Percentiles rank a stretch among this genome's conserved stretches.
Conservation (phyloP, 768 basidiomycete genomes). For the Pleurotus pulmonarius region DNA sequence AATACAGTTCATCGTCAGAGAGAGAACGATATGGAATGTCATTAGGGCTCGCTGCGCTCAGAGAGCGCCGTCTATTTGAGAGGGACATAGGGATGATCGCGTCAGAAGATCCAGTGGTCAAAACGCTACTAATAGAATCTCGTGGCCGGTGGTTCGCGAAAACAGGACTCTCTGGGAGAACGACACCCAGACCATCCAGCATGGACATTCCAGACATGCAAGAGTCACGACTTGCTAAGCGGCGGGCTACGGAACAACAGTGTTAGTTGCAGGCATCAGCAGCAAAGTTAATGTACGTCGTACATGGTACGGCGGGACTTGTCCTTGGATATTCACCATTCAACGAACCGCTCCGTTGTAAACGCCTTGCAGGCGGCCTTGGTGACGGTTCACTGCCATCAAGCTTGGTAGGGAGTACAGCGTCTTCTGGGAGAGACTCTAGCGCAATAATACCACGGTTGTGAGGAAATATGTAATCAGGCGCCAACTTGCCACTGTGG, state of each 20-base stretch:
- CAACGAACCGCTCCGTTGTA: not conserved
- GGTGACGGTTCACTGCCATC: not conserved
- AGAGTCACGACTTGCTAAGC: slow-evolving; percentile 7
- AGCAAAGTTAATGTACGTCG: not conserved
- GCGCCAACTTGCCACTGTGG: slow-evolving; percentile 22
- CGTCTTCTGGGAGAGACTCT: slow-evolving; percentile 15
- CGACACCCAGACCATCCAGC: slow-evolving; percentile 1
- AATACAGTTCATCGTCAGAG: slow-evolving; percentile 39
- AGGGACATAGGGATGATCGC: slow-evolving; percentile 44
- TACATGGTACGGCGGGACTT: not conserved
- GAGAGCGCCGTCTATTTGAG: slow-evolving; percentile 4
- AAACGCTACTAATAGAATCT: slow-evolving; percentile 52
- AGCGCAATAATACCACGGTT: slow-evolving; percentile 5
- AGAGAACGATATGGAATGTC: slow-evolving; percentile 31
- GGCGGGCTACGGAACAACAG: slow-evolving; percentile 4
- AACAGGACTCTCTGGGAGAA: slow-evolving; percentile 2
- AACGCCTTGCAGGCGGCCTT: not conserved
- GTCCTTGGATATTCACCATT: not conserved
- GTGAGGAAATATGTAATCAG: not conserved
- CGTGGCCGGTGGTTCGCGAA: slow-evolving; percentile 28
- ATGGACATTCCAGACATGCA: slow-evolving; percentile 17
- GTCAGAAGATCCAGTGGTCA: slow-evolving; percentile 56
- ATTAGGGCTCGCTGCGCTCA: slow-evolving; percentile 6
- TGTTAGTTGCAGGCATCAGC: slow-evolving; percentile 16
- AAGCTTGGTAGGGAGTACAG: not conserved